Evolutionary conservation across 306 rosid genomes (phyloP).

Genomic region (Rosa rugosa): DNA sequence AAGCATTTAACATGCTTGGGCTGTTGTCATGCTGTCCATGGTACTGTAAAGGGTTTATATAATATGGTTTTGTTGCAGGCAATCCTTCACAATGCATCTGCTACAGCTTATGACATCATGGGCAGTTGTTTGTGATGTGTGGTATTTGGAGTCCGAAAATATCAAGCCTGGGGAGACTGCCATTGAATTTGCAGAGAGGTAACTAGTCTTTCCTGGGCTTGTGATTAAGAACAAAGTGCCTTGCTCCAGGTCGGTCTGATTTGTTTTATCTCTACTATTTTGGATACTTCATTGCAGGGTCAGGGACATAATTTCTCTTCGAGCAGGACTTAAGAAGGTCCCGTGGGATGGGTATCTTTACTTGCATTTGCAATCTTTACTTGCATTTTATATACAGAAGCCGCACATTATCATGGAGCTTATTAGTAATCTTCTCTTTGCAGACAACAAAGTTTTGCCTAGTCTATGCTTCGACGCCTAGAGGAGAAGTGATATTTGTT

Average conservation of each 20-base stretch:
- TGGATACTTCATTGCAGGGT: slow-evolving; percentile 51
- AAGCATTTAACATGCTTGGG: neutral
- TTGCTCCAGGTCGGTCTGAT: neutral
- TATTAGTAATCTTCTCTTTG: slow-evolving; percentile 29
- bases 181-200: slow-evolving; percentile 98
- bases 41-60: slow-evolving; percentile 5
- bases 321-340: slow-evolving; percentile 93
- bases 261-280: slow-evolving; percentile 7
- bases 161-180: slow-evolving; percentile 84
- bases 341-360: slow-evolving; percentile 96
- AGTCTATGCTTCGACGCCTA: slow-evolving; percentile 65
- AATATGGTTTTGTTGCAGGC: slow-evolving; percentile 55
- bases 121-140: slow-evolving; percentile 99
- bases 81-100: slow-evolving; percentile 90
- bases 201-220: slow-evolving; percentile 4
- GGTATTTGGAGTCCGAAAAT: slow-evolving; percentile 95
- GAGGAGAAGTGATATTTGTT: slow-evolving; percentile 59
- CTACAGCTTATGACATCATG: slow-evolving; percentile 97
- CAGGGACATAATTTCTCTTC: slow-evolving; percentile 73
- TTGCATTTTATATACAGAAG: neutral
- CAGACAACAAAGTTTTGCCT: slow-evolving; percentile 93
- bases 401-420: neutral
- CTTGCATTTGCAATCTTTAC: neutral
- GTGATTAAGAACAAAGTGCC: neutral
- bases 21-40: neutral